Evolutionary conservation across 2,329 filamentous ascomycete genomes (phyloP), one percentile per base, ranked within the genome.

Genomic region (Albophoma yamanashiensis): DNA sequence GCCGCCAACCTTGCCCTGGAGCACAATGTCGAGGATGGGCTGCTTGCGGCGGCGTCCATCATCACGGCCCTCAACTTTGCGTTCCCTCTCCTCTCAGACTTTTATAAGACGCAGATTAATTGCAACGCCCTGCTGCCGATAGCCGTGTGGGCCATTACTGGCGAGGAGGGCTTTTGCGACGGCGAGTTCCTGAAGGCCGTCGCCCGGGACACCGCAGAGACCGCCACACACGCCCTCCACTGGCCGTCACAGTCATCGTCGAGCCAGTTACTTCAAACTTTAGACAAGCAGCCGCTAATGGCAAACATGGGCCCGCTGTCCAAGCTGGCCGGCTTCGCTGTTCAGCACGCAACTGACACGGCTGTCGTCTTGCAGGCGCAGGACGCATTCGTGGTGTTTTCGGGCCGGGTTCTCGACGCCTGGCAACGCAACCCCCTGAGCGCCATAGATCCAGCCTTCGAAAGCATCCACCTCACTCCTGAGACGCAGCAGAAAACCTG

Each of bases 381-480:
- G 45, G 88, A 90, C 61, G 81, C 86, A 40, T 74, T 96, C 15
- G 74, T 87, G 11, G 79, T 79, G 7, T 92, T 96, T 67, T 82
- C 86, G 0, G 79, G 81, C 34, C 85, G 80, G 4, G 72, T 95
- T 8, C 77, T 87, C 55, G 82, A 85, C 1, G 86, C 87, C 62
- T 96, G 92, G 92, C 82, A 84, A 40, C 82, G 84, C 62, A 90
- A 84, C 69, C 87, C 88, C 59, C 77, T 96, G 45, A 91, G 89
- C 1, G 81, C 84, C 56, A 77, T 95, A 45, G 91, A 95, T 64
- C 73, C 79, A 14, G 82, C 85, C 0, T 83, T 89, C 59, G 89
- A 95, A 67, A 70, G 73, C 3, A 74, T 80, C 11, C 82, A 80
- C 58, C 74, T 96, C 8, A 83, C 86, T 27, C 78, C 83, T 0